Conservation (phyloP, 495 filamentous ascomycete species). For the Hypoxylon subgilvum region DNA sequence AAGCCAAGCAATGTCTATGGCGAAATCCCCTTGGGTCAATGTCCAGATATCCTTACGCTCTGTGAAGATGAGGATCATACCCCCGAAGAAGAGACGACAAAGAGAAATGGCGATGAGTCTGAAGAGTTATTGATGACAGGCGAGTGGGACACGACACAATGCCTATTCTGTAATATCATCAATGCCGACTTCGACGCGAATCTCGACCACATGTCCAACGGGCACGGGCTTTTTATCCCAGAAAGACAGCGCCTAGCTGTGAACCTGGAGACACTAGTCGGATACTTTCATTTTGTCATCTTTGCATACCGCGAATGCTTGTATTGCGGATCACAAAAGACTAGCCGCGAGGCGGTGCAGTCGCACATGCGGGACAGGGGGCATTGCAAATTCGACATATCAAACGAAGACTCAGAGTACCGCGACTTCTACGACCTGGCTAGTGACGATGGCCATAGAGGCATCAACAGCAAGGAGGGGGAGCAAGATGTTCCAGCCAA, state of each 20-base stretch:
- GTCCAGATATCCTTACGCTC: too few relatives aligned
- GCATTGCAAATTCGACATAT: constrained; percentile 45
- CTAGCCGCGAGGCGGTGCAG: constrained; percentile 43
- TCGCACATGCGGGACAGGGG: constrained; percentile 47
- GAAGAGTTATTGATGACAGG: too few relatives aligned
- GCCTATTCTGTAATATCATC: constrained; percentile 34
- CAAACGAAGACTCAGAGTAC: constrained; percentile 40
- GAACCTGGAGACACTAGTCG: constrained; percentile 42
- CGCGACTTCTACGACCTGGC: constrained; percentile 40
- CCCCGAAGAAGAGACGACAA: too few relatives aligned
- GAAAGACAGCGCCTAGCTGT: constrained; percentile 34
- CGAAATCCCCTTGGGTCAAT: too few relatives aligned
- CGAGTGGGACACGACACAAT: too few relatives aligned
- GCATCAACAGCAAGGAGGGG: constrained; percentile 13
- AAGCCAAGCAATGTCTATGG: too few relatives aligned
- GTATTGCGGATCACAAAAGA: constrained; percentile 40
- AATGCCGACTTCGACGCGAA: constrained; percentile 33
- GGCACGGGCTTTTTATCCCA: constrained; percentile 45
- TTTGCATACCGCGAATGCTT: constrained; percentile 48
- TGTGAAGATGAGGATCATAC: too few relatives aligned
- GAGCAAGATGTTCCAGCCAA: constrained; percentile 14
- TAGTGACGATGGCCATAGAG: constrained; percentile 12
- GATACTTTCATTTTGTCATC: constrained; percentile 47
- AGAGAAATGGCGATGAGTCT: too few relatives aligned
- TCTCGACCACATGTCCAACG: constrained; percentile 45